These are phyloP conservation scores for Metschnikowia amazonensis DNA, from an alignment of 805 yeast species.

Conservation along the genomic window DNA sequence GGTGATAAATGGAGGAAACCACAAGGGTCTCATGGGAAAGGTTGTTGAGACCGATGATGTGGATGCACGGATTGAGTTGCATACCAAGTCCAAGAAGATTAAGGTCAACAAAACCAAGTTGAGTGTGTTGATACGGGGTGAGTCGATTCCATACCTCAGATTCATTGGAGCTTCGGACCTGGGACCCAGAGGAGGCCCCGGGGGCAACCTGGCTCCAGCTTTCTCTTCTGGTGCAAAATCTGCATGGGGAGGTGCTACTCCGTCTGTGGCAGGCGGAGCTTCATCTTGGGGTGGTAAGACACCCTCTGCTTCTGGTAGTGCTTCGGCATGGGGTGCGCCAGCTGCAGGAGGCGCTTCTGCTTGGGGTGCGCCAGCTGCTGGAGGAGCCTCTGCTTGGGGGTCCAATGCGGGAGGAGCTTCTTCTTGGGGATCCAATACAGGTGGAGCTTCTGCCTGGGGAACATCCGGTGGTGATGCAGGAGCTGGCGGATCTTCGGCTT, in stretches of 20 bases:
- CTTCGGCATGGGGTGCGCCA: constrained; percentile 32
- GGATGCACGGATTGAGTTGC: constrained; percentile 87
- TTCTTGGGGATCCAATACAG: constrained; percentile 39
- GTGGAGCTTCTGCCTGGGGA: constrained; percentile 38
- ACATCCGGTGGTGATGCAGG: constrained; percentile 5
- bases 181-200: constrained; percentile 18
- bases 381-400: constrained; percentile 37
- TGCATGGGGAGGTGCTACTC: constrained; percentile 45
- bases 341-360: constrained; percentile 30
- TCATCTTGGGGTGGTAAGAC: constrained; percentile 31
- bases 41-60: constrained; percentile 92
- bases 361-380: constrained; percentile 23
- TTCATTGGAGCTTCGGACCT: constrained; percentile 54
- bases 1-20: constrained; percentile 83
- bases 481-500: constrained; percentile 18
- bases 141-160: constrained; percentile 72
- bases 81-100: constrained; percentile 84
- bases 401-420: constrained; percentile 43
- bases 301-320: constrained; percentile 33
- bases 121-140: constrained; percentile 67
- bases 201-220: constrained; percentile 28
- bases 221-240: constrained; percentile 47
- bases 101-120: constrained; percentile 78
- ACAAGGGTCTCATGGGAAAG: constrained; percentile 91
- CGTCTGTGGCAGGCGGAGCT: constrained; percentile 35